Base-by-base conservation (phyloP, 2,329 filamentous ascomycete genomes). In the Xylaria sp. region DNA sequence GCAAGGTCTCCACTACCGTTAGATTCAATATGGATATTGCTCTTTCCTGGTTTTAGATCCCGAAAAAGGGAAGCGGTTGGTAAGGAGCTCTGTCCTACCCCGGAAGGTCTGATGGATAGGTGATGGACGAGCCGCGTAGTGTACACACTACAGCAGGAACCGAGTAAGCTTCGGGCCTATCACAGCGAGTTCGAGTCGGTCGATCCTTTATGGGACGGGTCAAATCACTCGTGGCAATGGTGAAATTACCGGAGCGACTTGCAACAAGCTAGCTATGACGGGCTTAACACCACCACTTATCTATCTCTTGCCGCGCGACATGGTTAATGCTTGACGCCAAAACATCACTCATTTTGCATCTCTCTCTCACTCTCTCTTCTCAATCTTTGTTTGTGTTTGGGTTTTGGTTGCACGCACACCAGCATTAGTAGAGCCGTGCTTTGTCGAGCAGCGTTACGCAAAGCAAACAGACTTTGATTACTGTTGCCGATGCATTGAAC, bases 381-480 rank as follows among this genome's bases (percentile, higher is more conserved):
- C 43, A 43, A 23, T 51, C 55, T 56, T 67, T 15, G 58, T 41
- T 59, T 61, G 67, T 66, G 49, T 60, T 64, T 70, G 68, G 57
- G 43, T 60, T 64, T 70, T 69, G 57, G 59, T 63, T 62, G 57
- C 71, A 61, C 64, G 28, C 28, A 70, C 46, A 20, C 59, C 41
- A 61, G 41, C 66, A 69, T 65, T 48, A 23, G 51, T 60, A 65
- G 67, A 58, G 64, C 49, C 62, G 28, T 31, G 56, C 56, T 31
- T 58, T 58, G 57, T 62, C 31, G 60, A 64, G 51, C 55, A 68
- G 52, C 49, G 39, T 63, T 62, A 60, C 58, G 41, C 58, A 33
- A 39, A 51, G 43, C 52, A 58, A 56, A 66, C 39, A 65, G 52
- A 31, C 18, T 46, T 69, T 55, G 36, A 49, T 62, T 71, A 41